Conservation (phyloP, 305 asterid species). For the Euphrasia arctica region DNA sequence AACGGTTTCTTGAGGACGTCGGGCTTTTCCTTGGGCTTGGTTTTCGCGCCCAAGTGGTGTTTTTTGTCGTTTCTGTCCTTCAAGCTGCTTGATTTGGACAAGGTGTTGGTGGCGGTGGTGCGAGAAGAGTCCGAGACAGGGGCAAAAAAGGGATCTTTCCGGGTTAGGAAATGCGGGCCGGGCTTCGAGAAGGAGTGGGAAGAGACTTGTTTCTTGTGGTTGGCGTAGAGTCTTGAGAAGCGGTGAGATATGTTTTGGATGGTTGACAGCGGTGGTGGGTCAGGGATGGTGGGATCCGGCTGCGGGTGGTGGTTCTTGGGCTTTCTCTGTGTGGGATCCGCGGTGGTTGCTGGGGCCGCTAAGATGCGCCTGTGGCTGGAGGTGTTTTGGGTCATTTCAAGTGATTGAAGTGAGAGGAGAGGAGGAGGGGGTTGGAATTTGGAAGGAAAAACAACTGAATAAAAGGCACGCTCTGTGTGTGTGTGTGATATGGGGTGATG, state of each 20-base stretch:
- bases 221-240: conserved; percentile 39
- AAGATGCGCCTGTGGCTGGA: conserved; percentile 40
- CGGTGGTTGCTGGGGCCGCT: conserved; percentile 35
- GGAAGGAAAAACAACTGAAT: conserved; percentile 18
- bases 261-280: conserved; percentile 33
- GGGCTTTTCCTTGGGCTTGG: conserved; percentile 33
- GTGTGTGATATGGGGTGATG: too few relatives aligned
- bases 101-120: conserved; percentile 29
- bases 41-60: conserved; percentile 29
- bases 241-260: conserved; percentile 51
- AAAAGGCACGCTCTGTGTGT: conserved; percentile 13
- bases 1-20: conserved; percentile 26
- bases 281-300: conserved; percentile 50
- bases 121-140: too few relatives aligned
- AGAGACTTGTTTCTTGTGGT: too few relatives aligned
- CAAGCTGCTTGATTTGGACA: conserved; percentile 68
- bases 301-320: conserved; percentile 34
- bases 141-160: too few relatives aligned
- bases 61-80: conserved; percentile 34
- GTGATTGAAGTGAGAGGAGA: conserved; percentile 14
- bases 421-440: neutral
- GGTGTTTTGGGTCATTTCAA: conserved; percentile 31
- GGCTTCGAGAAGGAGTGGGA: conserved; percentile 19
- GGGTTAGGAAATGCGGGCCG: too few relatives aligned
- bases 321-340: conserved; percentile 50